These are phyloP conservation scores for Emmonsia crescens DNA, from an alignment of 2,329 filamentous ascomycete genomes.

Conservation along the genomic window DNA sequence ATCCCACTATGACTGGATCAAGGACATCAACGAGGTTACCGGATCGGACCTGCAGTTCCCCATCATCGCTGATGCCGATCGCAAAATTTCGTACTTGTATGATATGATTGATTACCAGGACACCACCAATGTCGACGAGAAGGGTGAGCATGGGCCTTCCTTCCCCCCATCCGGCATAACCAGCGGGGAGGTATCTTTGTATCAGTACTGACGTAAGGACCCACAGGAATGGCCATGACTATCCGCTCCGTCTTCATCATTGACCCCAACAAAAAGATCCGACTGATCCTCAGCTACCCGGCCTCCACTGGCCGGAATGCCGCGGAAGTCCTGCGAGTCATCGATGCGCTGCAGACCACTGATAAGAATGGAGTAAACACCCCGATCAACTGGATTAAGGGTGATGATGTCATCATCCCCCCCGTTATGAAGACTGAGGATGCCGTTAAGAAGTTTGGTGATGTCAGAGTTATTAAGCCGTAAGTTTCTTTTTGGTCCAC, in stretches of 20 bases:
- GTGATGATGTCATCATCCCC: constrained; percentile 87
- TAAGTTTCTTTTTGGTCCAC: constrained; percentile 22
- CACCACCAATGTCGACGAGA: constrained; percentile 66
- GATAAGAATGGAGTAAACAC: constrained; percentile 84
- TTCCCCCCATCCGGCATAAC: not conserved
- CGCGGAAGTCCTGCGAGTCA: constrained; percentile 64
- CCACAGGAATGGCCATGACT: constrained; percentile 61
- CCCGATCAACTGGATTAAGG: constrained; percentile 80
- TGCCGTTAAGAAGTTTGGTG: constrained; percentile 77
- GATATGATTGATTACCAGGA: constrained; percentile 81
- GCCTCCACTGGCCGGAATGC: constrained; percentile 81
- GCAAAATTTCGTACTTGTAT: constrained; percentile 64
- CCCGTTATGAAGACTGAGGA: constrained; percentile 72
- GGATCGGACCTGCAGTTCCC: constrained; percentile 61
- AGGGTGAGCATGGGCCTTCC: constrained; percentile 40
- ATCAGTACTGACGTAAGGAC: constrained; percentile 6
- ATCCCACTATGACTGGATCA: constrained; percentile 80
- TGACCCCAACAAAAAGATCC: constrained; percentile 86
- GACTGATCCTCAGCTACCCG: constrained; percentile 84
- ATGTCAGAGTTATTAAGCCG: constrained; percentile 52
- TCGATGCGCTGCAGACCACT: constrained; percentile 69
- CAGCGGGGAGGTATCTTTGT: not conserved
- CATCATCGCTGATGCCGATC: constrained; percentile 71
- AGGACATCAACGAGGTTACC: constrained; percentile 72
- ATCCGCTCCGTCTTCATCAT: constrained; percentile 94